A percentile compares a stretch with the other conserved stretches of the same genome.
These are phyloP conservation scores for Lactarius hengduanensis DNA, from an alignment of 768 basidiomycete genomes.

Conservation along the genomic window DNA sequence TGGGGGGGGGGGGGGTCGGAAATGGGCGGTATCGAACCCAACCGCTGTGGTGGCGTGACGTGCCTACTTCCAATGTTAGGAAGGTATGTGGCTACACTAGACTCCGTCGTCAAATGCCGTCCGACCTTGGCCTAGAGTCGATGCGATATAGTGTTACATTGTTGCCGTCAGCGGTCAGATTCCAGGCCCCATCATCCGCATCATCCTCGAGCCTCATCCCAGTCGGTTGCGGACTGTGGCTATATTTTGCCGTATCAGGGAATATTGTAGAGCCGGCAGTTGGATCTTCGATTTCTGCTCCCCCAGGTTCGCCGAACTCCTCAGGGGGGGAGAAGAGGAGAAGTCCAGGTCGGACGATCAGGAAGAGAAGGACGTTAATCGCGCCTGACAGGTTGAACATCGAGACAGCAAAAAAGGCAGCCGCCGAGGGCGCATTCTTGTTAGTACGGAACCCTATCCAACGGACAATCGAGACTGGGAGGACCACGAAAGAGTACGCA, in stretches of 20 bases:
- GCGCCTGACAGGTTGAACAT: slow-evolving; percentile 42
- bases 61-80: background rate
- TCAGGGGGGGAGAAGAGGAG: slow-evolving; percentile 33
- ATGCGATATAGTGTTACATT: background rate
- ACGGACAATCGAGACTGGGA: background rate
- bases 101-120: slow-evolving; percentile 3
- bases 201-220: background rate
- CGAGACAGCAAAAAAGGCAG: slow-evolving; percentile 36
- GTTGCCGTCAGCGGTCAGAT: background rate
- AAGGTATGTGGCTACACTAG: background rate
- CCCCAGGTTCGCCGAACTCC: background rate
- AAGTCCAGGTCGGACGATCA: slow-evolving; percentile 39
- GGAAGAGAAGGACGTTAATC: slow-evolving; percentile 43
- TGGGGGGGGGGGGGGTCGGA: background rate
- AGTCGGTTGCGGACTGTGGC: slow-evolving; percentile 6
- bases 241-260: background rate
- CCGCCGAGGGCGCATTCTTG: slow-evolving; percentile 32
- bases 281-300: background rate
- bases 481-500: no score
- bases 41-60: background rate
- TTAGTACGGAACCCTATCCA: background rate
- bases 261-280: background rate
- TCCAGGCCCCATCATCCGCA: background rate
- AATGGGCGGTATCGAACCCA: no score
- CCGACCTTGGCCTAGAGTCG: slow-evolving; percentile 2